A percentile compares a stretch with the other conserved stretches of the same genome.
Conservation (phyloP, 2,329 filamentous ascomycete species). For the Colletotrichum orbiculare region DNA sequence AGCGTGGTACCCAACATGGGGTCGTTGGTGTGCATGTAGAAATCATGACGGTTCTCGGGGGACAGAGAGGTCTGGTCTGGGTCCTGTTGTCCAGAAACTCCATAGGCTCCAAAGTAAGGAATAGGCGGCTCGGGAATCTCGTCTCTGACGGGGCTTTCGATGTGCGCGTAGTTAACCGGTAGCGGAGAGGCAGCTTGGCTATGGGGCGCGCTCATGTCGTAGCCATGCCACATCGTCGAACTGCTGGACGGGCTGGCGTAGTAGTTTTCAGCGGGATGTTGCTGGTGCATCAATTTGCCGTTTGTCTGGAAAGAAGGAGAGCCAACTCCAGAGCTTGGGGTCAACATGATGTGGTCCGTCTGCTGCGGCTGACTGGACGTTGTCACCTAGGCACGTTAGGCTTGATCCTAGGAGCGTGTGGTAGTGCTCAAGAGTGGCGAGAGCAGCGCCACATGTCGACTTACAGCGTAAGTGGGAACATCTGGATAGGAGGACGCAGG, state of each 20-base stretch:
- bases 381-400: conserved; percentile 40
- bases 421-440: neutral
- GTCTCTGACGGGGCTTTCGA: conserved; percentile 45
- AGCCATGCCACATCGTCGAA: conserved; percentile 58
- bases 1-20: neutral
- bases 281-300: conserved; percentile 52
- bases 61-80: conserved; percentile 31
- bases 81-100: conserved; percentile 43
- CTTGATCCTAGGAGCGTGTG: neutral
- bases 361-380: conserved; percentile 45
- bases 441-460: conserved; percentile 31
- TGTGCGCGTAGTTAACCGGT: conserved; percentile 51
- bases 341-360: conserved; percentile 58
- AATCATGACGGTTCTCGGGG: conserved; percentile 4
- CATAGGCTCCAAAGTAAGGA: conserved; percentile 50
- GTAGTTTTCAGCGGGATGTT: conserved; percentile 52
- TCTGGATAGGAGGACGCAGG: conserved; percentile 21
- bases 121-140: conserved; percentile 51
- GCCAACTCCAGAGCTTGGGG: conserved; percentile 61
- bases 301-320: conserved; percentile 61
- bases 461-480: conserved; percentile 45
- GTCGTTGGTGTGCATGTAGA: conserved; percentile 8
- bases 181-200: conserved; percentile 60
- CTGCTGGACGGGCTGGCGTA: conserved; percentile 61
- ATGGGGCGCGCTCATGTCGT: conserved; percentile 54